Conservation (phyloP, 306 rosid species). For the Medicago ruthenica region DNA sequence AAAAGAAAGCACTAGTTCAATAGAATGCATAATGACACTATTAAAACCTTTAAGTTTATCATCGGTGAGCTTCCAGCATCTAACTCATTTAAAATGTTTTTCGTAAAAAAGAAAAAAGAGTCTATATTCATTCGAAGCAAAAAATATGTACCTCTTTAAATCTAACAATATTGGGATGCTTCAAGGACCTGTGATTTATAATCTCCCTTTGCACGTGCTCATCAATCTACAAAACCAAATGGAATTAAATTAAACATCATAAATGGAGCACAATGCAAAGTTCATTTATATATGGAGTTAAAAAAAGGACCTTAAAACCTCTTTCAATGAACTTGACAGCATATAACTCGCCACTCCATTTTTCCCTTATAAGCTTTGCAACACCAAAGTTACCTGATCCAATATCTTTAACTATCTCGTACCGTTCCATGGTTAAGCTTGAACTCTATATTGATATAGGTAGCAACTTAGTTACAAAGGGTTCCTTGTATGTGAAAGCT, state of each 20-base stretch:
- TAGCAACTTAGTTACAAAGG: too few species aligned
- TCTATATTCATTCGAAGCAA: background rate
- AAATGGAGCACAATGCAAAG: constrained; percentile 9
- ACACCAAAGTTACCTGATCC: constrained; percentile 99
- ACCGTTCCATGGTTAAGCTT: constrained; percentile 69
- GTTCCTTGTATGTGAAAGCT: background rate
- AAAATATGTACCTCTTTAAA: constrained; percentile 76
- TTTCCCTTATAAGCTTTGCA: constrained; percentile 84
- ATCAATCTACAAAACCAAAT: constrained; percentile 64
- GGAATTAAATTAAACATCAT: background rate
- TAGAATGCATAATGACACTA: background rate
- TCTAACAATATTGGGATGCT: constrained; percentile 94
- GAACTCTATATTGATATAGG: background rate
- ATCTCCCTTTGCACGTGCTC: constrained; percentile 98
- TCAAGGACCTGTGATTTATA: constrained; percentile 89
- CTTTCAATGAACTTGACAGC: constrained; percentile 94
- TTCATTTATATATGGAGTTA: background rate
- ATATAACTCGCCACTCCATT: constrained; percentile 72
- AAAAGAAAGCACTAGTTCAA: too few species aligned
- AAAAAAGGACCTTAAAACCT: constrained; percentile 72
- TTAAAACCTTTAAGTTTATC: too few species aligned
- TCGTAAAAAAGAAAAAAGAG: too few species aligned
- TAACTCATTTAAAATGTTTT: too few species aligned
- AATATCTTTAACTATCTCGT: constrained; percentile 79
- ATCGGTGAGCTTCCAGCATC: too few species aligned